Evolutionary conservation across 805 yeast genomes (phyloP).

Genomic region (Diddensiella transvaalensis): DNA sequence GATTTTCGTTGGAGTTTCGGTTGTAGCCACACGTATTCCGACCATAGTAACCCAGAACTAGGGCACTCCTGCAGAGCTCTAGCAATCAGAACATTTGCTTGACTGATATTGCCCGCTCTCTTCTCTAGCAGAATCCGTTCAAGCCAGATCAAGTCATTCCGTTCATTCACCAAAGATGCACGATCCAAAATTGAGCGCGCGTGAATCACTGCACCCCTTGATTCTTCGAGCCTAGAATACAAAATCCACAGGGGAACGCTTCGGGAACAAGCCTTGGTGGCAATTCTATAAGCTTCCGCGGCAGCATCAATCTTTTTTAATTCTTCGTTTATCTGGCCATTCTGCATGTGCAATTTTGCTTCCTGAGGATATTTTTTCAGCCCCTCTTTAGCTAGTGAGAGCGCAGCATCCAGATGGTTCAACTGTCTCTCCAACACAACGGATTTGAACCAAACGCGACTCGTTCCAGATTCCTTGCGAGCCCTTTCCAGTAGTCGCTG

Average conservation of each 20-base stretch:
- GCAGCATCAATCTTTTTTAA: constrained; percentile 39
- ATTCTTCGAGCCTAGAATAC: constrained; percentile 47
- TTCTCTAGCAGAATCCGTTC: constrained; percentile 59
- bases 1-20: constrained; percentile 48
- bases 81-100: constrained; percentile 53
- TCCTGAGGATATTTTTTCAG: constrained; percentile 46
- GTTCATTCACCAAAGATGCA: constrained; percentile 52
- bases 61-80: constrained; percentile 61
- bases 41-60: constrained; percentile 60
- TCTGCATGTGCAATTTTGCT: constrained; percentile 57
- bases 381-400: constrained; percentile 44
- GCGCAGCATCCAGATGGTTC: constrained; percentile 37
- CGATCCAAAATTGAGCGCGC: constrained; percentile 73
- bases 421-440: constrained; percentile 48
- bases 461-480: constrained; percentile 37
- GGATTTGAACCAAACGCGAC: constrained; percentile 60
- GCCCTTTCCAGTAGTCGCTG: constrained; percentile 41
- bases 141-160: constrained; percentile 51
- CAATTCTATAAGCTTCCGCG: constrained; percentile 45
- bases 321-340: constrained; percentile 50
- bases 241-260: constrained; percentile 52
- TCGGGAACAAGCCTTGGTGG: constrained; percentile 46
- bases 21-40: constrained; percentile 46
- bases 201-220: constrained; percentile 42
- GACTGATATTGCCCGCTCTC: constrained; percentile 43